Base-by-base conservation (phyloP, 2,329 filamentous ascomycete species). In the Penicillium sp. region DNA sequence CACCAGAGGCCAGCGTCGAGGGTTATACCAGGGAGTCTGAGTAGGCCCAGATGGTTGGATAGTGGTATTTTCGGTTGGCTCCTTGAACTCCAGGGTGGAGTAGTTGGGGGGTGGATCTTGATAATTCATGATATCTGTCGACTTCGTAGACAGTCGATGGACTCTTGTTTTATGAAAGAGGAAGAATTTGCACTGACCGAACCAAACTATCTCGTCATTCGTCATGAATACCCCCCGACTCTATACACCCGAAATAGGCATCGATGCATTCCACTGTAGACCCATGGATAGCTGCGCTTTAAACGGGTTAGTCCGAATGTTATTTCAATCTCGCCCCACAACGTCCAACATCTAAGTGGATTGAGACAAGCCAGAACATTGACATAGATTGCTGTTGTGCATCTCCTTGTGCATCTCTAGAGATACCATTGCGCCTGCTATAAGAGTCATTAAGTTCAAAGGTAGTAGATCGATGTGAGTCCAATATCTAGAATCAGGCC, bases 1-100 rank as follows among this genome's bases (percentile, higher is more conserved):
- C 24, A 27, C 24, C 24, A 27, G 79, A 39, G 77, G 72, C 84
- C 84, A 87, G 44, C 75, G 13, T 36, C 34, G 74, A 0, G 79
- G 77, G 56, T 84, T 75, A 68, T 78, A 83, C 74, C 64, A 68
- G 55, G 60, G 64, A 43, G 24, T 4, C 38, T 41, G 4, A 29
- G 36, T 8, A 54, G 46, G 52, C 50, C 4, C 53, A 34, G 38
- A 14, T 55, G 40, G 9, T 50, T 55, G 3, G 58, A 48, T 14
- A 55, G 57, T 18, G 55, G 58, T 53, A 8, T 57, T 63, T 8
- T 54, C 34, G 8, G 52, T 47, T 8, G 59, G 57, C n/a, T 57
- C 50, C 31, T 67, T 64, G 40, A 56, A 36, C 32, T 62, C 49
- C 21, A 63, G 16, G 40, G 59, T 55, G 44, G 64, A 57, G 48